Evolutionary conservation across 805 yeast species (phyloP).

Genomic region (Ogataea saltuana): DNA sequence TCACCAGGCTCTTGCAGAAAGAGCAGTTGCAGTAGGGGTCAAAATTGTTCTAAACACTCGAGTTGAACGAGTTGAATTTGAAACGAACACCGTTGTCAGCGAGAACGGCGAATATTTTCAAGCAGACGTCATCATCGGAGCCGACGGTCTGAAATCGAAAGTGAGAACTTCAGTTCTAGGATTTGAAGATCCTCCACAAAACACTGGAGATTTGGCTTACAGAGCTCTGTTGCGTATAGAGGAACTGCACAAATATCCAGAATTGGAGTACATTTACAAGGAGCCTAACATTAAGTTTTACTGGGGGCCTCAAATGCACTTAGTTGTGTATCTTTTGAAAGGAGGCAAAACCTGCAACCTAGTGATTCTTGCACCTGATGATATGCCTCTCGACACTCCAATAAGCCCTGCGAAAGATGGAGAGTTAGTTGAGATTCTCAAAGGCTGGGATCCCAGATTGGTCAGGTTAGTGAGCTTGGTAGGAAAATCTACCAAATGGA

Average conservation of each 20-base stretch:
- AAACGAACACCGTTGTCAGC: constrained; percentile 6
- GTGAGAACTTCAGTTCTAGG: constrained; percentile 9
- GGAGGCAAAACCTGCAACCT: constrained; percentile 15
- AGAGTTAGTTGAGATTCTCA: constrained; percentile 6
- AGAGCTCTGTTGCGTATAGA: constrained; percentile 9
- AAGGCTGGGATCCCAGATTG: constrained; percentile 14
- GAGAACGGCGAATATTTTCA: constrained; percentile 1
- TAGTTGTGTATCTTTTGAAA: constrained; percentile 12
- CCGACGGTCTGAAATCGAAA: constrained; percentile 15
- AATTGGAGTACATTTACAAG: constrained; percentile 11
- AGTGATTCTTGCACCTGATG: constrained; percentile 14
- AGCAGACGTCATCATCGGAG: constrained; percentile 15
- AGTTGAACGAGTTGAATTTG: constrained; percentile 5
- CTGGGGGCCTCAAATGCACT: constrained; percentile 15
- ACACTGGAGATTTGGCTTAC: constrained; percentile 15
- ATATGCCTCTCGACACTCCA: constrained; percentile 9
- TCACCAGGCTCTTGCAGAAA: constrained; percentile 7
- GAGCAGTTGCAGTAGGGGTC: constrained; percentile 9
- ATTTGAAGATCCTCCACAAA: constrained; percentile 10
- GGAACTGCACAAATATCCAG: constrained; percentile 13
- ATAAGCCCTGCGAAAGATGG: constrained; percentile 8
- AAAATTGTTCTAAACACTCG: constrained; percentile 5
- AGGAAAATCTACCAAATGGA: constrained; percentile 11
- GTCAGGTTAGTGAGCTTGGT: constrained; percentile 8
- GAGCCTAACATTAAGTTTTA: constrained; percentile 14